These are phyloP conservation scores for Stephanocyclus meneghinianus DNA, from an alignment of 352 stramenopile species.

Conservation along the genomic window DNA sequence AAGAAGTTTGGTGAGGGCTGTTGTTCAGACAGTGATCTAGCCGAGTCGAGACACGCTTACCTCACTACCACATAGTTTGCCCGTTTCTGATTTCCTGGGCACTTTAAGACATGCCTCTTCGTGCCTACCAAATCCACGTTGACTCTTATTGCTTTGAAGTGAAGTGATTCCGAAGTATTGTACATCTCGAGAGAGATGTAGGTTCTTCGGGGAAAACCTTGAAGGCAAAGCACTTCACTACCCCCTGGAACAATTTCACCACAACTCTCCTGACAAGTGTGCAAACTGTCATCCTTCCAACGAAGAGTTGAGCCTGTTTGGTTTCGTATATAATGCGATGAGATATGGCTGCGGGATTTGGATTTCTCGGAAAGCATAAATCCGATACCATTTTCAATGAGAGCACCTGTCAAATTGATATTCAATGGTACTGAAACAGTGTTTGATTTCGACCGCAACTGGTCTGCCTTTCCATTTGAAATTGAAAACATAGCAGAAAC, in stretches of 20 bases:
- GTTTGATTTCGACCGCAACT: constrained; percentile 1
- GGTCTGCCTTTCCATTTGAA: constrained; percentile 2
- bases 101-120: constrained; percentile 49
- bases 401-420: constrained; percentile 63
- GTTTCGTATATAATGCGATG: constrained; percentile 61
- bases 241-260: not conserved
- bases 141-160: not conserved
- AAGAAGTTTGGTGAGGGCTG: not conserved
- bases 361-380: constrained; percentile 32
- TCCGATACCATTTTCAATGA: constrained; percentile 51
- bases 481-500: constrained; percentile 7
- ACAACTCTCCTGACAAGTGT: not conserved
- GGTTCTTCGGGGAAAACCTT: not conserved
- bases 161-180: not conserved
- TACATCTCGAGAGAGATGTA: not conserved
- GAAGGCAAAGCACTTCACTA: not conserved
- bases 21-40: not conserved
- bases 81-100: not conserved
- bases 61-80: not conserved
- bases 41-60: not conserved
- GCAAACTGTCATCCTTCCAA: not conserved
- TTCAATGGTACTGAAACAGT: constrained; percentile 43
- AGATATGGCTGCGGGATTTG: constrained; percentile 22
- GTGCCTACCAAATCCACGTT: constrained; percentile 62
- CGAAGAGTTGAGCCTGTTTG: constrained; percentile 48